phyloP scores from a whole-genome alignment of 2,329 filamentous ascomycete genomes.

The Pseudogymnoascus destructans region DNA sequence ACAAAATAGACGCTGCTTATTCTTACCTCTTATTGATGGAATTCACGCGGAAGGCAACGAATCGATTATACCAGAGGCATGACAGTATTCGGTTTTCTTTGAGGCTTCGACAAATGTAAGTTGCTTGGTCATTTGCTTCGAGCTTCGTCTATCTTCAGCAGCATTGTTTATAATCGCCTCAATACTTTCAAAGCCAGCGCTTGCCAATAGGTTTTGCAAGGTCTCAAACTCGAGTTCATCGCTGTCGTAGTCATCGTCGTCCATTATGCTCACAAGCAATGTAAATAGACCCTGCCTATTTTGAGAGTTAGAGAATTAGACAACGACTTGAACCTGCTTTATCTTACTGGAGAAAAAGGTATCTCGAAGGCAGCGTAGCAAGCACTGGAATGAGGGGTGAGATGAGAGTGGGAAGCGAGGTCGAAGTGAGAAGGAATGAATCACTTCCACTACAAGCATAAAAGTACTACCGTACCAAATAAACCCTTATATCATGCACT shows the following conservation, averaged over 20 bases:
- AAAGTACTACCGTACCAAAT: no score
- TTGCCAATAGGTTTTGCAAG: not conserved
- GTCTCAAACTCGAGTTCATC: not conserved
- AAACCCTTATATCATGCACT: no score
- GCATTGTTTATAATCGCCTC: not conserved
- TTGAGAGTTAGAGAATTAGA: not conserved
- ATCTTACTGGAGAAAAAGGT: not conserved
- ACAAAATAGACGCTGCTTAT: not conserved
- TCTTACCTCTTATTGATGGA: no score
- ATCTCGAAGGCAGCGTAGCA: no score
- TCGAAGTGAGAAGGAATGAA: no score
- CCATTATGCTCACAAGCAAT: not conserved
- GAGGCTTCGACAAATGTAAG: no score
- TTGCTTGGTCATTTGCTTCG: no score
- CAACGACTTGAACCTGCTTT: not conserved
- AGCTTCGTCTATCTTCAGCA: not conserved
- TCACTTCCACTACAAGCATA: no score
- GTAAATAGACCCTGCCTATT: not conserved
- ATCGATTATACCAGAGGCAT: not conserved
- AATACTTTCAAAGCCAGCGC: not conserved
- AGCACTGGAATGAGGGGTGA: no score
- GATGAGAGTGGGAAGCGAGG: no score
- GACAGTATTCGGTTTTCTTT: no score
- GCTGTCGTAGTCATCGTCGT: not conserved
- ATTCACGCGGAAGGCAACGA: no score